Base-by-base conservation (phyloP, 805 yeast genomes). In the Ogataea polymorpha region DNA sequence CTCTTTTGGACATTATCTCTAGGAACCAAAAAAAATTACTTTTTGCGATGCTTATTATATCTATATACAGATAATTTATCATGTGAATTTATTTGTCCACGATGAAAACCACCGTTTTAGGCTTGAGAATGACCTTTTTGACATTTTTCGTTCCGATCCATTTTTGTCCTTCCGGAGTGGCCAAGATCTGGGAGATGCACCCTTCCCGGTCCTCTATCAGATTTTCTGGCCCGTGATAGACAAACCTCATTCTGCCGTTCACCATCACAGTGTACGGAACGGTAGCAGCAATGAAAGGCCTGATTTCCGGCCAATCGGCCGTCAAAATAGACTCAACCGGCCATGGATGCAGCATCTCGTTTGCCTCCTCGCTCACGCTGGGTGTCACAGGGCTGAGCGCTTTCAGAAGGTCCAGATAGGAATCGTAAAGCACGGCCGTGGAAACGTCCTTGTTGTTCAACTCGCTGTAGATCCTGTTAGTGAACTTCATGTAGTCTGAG, bases 401-500 rank as follows among this genome's bases (percentile, higher is more conserved):
- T n/a, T 77, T 68, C 13, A 88, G 52, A 13, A 89, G 64, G 39
- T 75, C 77, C 48, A 72, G 67, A 44, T 72, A 72, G 1, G 75
- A 63, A 33, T 75, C 71, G 42, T 75, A 48, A 9, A 77, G 51
- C n/a, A 86, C 45, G 0, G 63, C 65, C 0, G 59, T 47, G 30
- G 65, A 59, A 8, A 77, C 63, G 1, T 58, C 48, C 1, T 62
- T 51, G 6, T 64, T 55, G 26, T 71, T 70, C 3, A 68, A 31
- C 0, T 74, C 71, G 2, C 58, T 48, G 2, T 60, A 54, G 13
- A 86, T 51, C 2, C 68, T 50, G 51, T 80, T 77, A 9, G 95
- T 83, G 36, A 82, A 60, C 55, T 89, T 93, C 96, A 89, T 91
- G 55, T 79, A 84, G 57, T 89, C 95, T 0, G 97, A 86, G 17